Conservation (phyloP, 495 filamentous ascomycete genomes). For the Hypoxylon subgilvum region DNA sequence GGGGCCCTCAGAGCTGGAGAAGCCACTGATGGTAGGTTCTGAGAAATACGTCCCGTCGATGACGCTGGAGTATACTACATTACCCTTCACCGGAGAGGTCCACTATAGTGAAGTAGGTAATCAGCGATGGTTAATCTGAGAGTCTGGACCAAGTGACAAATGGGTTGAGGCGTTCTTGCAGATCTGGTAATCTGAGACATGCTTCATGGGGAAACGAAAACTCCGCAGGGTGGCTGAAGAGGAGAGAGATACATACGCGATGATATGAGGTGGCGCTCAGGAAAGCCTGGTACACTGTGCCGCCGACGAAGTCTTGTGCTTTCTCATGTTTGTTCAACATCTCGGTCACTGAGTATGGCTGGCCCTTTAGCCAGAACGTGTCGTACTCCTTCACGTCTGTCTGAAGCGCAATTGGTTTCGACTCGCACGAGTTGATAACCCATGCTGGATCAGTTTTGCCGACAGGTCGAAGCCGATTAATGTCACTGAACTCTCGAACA, state of each 20-base stretch:
- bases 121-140: too few relatives aligned
- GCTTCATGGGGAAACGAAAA: too few relatives aligned
- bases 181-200: too few relatives aligned
- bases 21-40: constrained; percentile 57
- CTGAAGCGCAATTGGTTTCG: constrained; percentile 49
- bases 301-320: constrained; percentile 53
- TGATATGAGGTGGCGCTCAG: constrained; percentile 63
- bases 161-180: too few relatives aligned
- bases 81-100: constrained; percentile 61
- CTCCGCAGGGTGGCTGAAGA: too few relatives aligned
- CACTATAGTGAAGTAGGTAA: too few relatives aligned
- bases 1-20: constrained; percentile 35
- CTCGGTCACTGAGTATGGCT: constrained; percentile 58
- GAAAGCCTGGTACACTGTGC: constrained; percentile 65
- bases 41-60: constrained; percentile 65
- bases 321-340: constrained; percentile 49
- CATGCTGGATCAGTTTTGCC: constrained; percentile 49
- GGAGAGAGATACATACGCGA: too few relatives aligned
- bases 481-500: constrained; percentile 53
- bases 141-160: too few relatives aligned
- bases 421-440: constrained; percentile 65
- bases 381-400: constrained; percentile 44
- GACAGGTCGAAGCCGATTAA: constrained; percentile 56
- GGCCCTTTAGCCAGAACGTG: constrained; percentile 65
- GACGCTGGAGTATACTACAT: constrained; percentile 51